These are phyloP conservation scores for Salix suchowensis DNA, from an alignment of 345 rosid species.

Conservation along the genomic window DNA sequence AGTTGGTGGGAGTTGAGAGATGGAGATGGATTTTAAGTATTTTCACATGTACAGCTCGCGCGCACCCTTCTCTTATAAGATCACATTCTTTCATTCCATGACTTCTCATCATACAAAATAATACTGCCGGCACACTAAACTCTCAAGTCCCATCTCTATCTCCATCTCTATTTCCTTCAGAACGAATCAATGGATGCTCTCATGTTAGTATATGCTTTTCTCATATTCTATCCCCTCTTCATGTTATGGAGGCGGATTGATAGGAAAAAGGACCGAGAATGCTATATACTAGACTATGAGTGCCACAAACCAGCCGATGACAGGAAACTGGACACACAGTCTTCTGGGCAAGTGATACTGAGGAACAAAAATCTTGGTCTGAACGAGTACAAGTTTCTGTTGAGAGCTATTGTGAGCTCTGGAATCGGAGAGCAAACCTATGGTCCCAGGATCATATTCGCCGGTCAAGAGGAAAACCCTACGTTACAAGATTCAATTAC, in stretches of 20 bases:
- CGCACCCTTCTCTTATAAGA: slow-evolving; percentile 1
- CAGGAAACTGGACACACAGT: slow-evolving; percentile 33
- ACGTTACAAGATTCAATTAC: slow-evolving; percentile 46
- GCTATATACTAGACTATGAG: slow-evolving; percentile 45
- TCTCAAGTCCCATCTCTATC: background rate
- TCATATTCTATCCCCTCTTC: slow-evolving; percentile 22
- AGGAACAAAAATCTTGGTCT: slow-evolving; percentile 41
- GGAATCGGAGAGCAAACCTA: slow-evolving; percentile 50
- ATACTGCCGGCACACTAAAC: background rate
- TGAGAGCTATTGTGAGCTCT: slow-evolving; percentile 46
- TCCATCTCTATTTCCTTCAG: background rate
- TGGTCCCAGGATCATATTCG: slow-evolving; percentile 34
- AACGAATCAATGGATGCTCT: slow-evolving; percentile 28
- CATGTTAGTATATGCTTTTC: slow-evolving; percentile 19
- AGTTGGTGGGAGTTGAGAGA: slow-evolving; percentile 45
- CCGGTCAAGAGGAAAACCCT: slow-evolving; percentile 50
- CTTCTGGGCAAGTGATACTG: slow-evolving; percentile 33
- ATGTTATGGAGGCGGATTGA: slow-evolving; percentile 21
- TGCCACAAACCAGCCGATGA: slow-evolving; percentile 42
- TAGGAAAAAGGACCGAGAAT: slow-evolving; percentile 25
- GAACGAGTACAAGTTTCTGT: slow-evolving; percentile 43
- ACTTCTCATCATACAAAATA: slow-evolving; percentile 4
- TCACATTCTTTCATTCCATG: background rate
- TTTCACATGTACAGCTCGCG: slow-evolving; percentile 27
- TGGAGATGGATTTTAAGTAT: slow-evolving; percentile 12